Evolutionary conservation across 192 early-diverging fungal species (phyloP), one percentile per base, ranked within the genome.

Genomic region (Coemansia sp.): DNA sequence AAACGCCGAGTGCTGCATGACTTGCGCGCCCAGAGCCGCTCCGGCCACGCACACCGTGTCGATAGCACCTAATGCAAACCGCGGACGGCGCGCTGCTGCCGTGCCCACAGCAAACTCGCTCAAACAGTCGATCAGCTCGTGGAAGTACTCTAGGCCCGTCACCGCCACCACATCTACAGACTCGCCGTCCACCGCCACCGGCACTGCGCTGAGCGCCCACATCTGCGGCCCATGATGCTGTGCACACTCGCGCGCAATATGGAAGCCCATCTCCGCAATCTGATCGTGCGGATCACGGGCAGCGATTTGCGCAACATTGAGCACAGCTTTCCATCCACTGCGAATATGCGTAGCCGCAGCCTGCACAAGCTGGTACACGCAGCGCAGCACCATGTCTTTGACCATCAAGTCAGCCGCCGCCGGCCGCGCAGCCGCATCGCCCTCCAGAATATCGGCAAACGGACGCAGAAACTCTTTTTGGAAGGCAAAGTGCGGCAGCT

Each of bases 391-490:
- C 86, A 95, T 94, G 56, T 85, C 88, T 68, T 88, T 88, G 59
- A 91, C 85, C 18, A 62, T 17, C 58, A 64, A 25, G 10, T 72
- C 78, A 1, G 63, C 68, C 0, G 52, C 53, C 7, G 68, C 67
- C 52, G 20, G 60, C 20, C 53, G 20, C 15, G 86, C 88, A 26
- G 90, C 82, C n/a, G 86, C 79, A 56, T 90, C 90, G 18, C 94
- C 91, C 58, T 85, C 91, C 51, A 91, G 66, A 18, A 90, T 84
- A 38, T 87, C 80, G 4, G 91, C 90, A 73, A 96, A 97, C 28
- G 92, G 93, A 53, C 87, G 87, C 60, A 97, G 72, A 64, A 97
- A 96, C 71, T 97, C 95, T 71, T 92, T 91, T 76, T 97, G 95
- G 63, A 95, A 91, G 31, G 91, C 88, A 77, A 91, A 97, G 71